phyloP scores from a whole-genome alignment of 2,329 filamentous ascomycete species.

The Sporothrix curviconia region DNA sequence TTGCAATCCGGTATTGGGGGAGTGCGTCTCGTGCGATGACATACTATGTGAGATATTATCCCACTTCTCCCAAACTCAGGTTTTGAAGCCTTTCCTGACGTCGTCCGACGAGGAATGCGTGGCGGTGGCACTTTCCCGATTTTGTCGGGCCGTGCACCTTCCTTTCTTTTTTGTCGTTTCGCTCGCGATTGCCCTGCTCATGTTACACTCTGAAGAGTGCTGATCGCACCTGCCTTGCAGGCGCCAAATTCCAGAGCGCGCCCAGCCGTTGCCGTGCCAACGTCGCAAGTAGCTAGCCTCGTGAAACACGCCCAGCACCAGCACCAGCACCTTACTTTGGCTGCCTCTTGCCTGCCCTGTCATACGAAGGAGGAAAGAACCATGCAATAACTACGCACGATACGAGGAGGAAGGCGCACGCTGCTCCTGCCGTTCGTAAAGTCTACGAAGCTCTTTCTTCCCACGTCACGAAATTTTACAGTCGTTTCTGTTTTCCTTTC shows the following conservation, averaged over 20 bases:
- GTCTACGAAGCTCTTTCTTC: neutral
- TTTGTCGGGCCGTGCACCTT: neutral
- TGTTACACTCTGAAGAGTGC: neutral
- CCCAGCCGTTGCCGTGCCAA: slow-evolving; percentile 8
- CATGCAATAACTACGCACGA: neutral
- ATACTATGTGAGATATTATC: no score
- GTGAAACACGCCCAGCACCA: neutral
- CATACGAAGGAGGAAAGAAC: neutral
- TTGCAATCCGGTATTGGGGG: no score
- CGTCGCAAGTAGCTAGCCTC: neutral
- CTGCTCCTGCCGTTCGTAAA: neutral
- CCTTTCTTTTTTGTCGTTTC: neutral
- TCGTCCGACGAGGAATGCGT: slow-evolving; percentile 4
- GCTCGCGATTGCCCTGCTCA: neutral
- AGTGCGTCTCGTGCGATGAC: no score
- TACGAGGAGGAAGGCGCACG: neutral
- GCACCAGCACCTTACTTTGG: neutral
- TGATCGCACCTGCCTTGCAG: slow-evolving; percentile 1
- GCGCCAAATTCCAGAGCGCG: neutral
- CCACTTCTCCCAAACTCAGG: no score
- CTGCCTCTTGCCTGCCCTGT: neutral
- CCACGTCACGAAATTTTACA: neutral
- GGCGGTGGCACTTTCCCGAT: neutral
- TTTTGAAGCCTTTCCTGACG: neutral
- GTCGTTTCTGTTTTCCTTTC: neutral